These are phyloP conservation scores for Haberlea rhodopensis DNA, from an alignment of 257 asterid species.

Conservation along the genomic window DNA sequence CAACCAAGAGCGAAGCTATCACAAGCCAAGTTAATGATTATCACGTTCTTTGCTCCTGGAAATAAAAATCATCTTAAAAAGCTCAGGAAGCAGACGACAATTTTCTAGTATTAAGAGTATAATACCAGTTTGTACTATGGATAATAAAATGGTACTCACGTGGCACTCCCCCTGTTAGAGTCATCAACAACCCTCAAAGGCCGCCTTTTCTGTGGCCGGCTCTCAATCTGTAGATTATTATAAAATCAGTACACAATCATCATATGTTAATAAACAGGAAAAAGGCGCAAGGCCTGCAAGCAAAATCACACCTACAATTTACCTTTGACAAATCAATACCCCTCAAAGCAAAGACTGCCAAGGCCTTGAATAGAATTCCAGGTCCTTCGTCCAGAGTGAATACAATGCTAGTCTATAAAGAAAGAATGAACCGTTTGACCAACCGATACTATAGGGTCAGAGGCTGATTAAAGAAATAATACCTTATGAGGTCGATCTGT, in stretches of 20 bases:
- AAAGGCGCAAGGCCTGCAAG: slow-evolving; percentile 18
- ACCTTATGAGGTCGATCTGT: slow-evolving; percentile 40
- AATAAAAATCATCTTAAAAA: too few species aligned
- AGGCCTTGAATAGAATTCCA: slow-evolving; percentile 91
- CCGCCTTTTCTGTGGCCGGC: slow-evolving; percentile 82
- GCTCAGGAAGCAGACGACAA: background rate
- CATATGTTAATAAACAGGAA: background rate
- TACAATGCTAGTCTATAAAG: slow-evolving; percentile 78
- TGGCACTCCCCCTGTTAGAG: slow-evolving; percentile 67
- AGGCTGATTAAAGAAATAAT: slow-evolving; percentile 24
- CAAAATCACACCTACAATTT: slow-evolving; percentile 18
- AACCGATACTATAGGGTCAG: slow-evolving; percentile 26
- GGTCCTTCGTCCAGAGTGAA: slow-evolving; percentile 97
- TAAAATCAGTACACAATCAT: slow-evolving; percentile 1
- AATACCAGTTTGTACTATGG: background rate
- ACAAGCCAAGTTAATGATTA: too few species aligned
- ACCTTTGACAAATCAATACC: slow-evolving; percentile 84
- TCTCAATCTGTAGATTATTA: slow-evolving; percentile 70
- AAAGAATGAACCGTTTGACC: slow-evolving; percentile 10
- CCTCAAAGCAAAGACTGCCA: slow-evolving; percentile 85
- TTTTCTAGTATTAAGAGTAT: background rate
- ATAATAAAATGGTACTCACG: slow-evolving; percentile 47
- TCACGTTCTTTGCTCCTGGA: background rate
- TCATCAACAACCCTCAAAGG: slow-evolving; percentile 86
- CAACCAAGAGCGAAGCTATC: too few species aligned